Base-by-base conservation (phyloP, 1,284 basidiomycete genomes). In the Caloboletus firmus region DNA sequence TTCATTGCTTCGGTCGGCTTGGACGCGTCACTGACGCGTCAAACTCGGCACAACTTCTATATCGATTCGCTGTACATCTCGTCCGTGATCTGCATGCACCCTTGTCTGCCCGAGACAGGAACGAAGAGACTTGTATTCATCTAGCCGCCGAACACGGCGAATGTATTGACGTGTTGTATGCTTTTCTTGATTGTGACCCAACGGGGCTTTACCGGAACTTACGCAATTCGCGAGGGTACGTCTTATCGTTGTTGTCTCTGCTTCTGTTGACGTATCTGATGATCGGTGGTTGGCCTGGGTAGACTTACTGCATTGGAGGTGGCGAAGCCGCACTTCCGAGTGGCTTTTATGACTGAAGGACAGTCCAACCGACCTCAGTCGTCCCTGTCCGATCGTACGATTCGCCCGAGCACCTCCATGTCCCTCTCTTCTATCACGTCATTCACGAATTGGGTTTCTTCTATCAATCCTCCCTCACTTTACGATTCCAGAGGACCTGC, bases 101-200 rank as follows among this genome's bases (percentile, higher is more conserved):
- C 0, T 66, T 90, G 40, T 76, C 79, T 24, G 85, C 86, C 17
- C 71, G 75, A 34, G 95, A 98, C 72, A 84, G 82, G 50, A 81
- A 93, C 54, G 91, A 93, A 42, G 89, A 98, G 64, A 96, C 92
- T 44, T 95, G 95, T 61, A 85, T 98, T 58, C 95, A 98, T 74
- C 79, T 98, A 51, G 95, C 95, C 20, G 95, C 96, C 7, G 89
- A 94, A 62, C 87, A 89, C 56, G 96, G 95, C 12, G 84, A 89
- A 54, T 85, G 77, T 67, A 70, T 82, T 22, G 82, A 85, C 52
- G 69, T 89, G 20, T 69, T 90, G 37, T 72, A 76, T 49, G 78
- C 84, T 41, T 73, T 90, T 56, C 74, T 89, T 40, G 79, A 84
- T 45, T 84, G 80, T 58, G 88, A 90, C 65, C 69, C 72, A 0